phyloP scores from a whole-genome alignment of 345 rosid genomes.

The Lumnitzera racemosa region DNA sequence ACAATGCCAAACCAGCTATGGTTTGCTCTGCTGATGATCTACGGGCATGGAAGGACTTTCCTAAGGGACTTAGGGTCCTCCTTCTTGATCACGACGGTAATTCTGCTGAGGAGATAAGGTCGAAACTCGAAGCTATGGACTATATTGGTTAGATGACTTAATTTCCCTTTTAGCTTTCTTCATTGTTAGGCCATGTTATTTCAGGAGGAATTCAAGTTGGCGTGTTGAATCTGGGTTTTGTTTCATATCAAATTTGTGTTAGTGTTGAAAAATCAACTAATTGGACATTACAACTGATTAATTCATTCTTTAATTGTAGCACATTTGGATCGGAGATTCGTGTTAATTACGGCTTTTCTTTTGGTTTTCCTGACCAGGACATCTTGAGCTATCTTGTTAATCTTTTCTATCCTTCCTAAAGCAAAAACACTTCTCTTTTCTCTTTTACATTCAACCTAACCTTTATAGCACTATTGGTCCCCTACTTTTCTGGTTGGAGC shows the following conservation, averaged over 20 bases:
- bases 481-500: background rate
- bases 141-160: constrained; percentile 59
- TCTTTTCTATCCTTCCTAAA: no score
- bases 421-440: no score
- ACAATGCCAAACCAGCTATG: constrained; percentile 98
- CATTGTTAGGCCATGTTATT: background rate
- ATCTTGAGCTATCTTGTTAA: no score
- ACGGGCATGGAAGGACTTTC: constrained; percentile 87
- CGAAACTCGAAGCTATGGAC: constrained; percentile 82
- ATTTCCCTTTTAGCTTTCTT: constrained; percentile 7
- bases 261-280: no score
- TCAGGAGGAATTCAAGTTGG: constrained; percentile 7
- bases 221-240: background rate
- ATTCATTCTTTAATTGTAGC: no score
- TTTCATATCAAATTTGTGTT: no score
- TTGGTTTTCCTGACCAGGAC: no score
- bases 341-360: no score
- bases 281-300: no score
- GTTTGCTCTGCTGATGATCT: constrained; percentile 72
- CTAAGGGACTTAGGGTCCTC: constrained; percentile 91
- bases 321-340: no score
- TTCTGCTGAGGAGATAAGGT: constrained; percentile 59
- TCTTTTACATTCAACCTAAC: no score
- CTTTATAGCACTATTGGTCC: no score
- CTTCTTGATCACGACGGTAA: constrained; percentile 53